Conservation (phyloP, 352 stramenopile species). For the Phytopythium boreale region DNA sequence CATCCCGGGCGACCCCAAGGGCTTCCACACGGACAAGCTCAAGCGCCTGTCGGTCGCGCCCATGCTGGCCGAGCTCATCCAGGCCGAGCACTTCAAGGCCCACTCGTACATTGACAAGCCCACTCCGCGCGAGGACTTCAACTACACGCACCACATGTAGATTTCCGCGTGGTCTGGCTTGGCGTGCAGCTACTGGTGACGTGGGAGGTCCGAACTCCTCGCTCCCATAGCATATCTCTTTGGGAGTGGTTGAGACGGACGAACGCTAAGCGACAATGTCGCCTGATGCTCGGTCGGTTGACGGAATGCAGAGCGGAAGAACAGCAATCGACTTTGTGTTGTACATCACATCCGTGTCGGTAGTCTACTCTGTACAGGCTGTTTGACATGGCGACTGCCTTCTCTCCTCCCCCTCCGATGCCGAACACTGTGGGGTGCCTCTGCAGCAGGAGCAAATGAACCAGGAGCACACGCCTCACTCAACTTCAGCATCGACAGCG, state of each 20-base stretch:
- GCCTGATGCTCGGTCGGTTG: neutral
- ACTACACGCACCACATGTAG: constrained; percentile 85
- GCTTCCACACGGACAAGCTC: constrained; percentile 79
- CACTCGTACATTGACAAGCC: constrained; percentile 88
- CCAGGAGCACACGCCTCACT: neutral
- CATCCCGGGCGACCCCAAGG: constrained; percentile 60
- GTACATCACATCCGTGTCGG: neutral
- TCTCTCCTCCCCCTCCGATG: neutral
- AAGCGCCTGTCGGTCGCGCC: constrained; percentile 86
- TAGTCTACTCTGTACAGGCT: constrained; percentile 1
- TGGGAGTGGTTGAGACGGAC: neutral
- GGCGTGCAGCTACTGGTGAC: too few species aligned
- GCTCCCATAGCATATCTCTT: neutral
- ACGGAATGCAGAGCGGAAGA: neutral
- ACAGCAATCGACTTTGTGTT: neutral
- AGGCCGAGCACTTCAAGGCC: constrained; percentile 89
- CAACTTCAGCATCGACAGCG: neutral
- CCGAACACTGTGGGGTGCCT: too few species aligned
- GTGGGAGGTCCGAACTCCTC: too few species aligned
- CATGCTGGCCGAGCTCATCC: constrained; percentile 89
- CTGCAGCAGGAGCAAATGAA: too few species aligned
- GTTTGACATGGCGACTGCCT: neutral
- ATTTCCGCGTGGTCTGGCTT: neutral
- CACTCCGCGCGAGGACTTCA: constrained; percentile 83
- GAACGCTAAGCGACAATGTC: too few species aligned